phyloP scores from a whole-genome alignment of 495 filamentous ascomycete species.

The Podospora pseudopauciseta region DNA sequence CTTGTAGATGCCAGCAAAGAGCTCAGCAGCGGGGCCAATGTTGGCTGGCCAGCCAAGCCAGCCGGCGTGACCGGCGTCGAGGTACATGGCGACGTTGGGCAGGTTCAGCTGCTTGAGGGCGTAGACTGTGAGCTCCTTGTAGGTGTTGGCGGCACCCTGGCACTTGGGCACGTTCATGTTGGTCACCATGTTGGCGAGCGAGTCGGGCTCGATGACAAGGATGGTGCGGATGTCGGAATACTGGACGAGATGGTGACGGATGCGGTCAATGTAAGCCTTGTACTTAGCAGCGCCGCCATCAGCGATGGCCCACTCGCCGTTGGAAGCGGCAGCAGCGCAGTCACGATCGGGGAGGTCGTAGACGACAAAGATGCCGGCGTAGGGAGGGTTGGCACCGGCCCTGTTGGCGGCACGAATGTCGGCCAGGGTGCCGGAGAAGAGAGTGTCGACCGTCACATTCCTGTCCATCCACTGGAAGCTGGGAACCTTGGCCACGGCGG shows the following conservation, averaged over 20 bases:
- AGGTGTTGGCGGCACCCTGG: conserved; percentile 56
- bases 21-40: conserved; percentile 62
- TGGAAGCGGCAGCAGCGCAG: conserved; percentile 71
- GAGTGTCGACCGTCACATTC: conserved; percentile 55
- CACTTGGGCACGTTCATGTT: conserved; percentile 66
- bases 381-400: conserved; percentile 44
- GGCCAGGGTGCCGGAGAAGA: conserved; percentile 48
- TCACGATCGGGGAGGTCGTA: conserved; percentile 77
- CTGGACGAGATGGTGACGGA: conserved; percentile 52
- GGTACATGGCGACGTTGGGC: conserved; percentile 76
- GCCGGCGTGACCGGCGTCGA: conserved; percentile 76
- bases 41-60: conserved; percentile 84
- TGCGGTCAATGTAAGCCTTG: conserved; percentile 69
- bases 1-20: conserved; percentile 65
- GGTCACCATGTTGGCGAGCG: conserved; percentile 76
- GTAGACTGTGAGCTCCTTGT: conserved; percentile 66
- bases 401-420: conserved; percentile 56
- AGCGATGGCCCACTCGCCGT: conserved; percentile 65
- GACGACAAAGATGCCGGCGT: conserved; percentile 54
- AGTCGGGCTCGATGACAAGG: conserved; percentile 70
- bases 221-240: conserved; percentile 53
- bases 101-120: conserved; percentile 67
- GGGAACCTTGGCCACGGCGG: conserved; percentile 61
- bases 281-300: conserved; percentile 57
- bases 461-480: conserved; percentile 69